These are phyloP conservation scores for Neurospora crassa DNA, from an alignment of 2,329 filamentous ascomycete species.

Conservation along the genomic window DNA sequence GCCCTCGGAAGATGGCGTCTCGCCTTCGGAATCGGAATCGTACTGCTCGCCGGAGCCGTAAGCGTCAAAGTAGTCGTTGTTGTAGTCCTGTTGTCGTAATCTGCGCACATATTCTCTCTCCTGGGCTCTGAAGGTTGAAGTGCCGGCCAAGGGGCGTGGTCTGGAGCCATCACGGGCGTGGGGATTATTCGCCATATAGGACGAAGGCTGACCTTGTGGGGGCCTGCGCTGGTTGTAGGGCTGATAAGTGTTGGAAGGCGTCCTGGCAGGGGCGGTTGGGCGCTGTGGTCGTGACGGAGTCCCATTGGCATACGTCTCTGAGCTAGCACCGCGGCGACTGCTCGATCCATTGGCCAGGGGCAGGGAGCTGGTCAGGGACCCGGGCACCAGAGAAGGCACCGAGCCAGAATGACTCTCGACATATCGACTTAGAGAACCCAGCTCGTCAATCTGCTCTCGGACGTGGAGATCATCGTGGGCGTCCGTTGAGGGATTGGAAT, in stretches of 20 bases:
- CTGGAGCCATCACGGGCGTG: conserved; percentile 41
- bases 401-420: conserved; percentile 32
- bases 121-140: conserved; percentile 57
- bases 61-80: conserved; percentile 64
- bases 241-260: conserved; percentile 72
- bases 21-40: conserved; percentile 82
- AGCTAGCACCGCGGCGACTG: conserved; percentile 27
- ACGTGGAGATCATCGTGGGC: conserved; percentile 35
- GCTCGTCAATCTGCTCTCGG: conserved; percentile 39
- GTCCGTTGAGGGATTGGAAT: conserved; percentile 37
- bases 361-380: background rate
- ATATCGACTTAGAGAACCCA: conserved; percentile 35
- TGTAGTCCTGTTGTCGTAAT: conserved; percentile 60
- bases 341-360: conserved; percentile 29
- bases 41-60: conserved; percentile 54
- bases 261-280: conserved; percentile 59
- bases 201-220: conserved; percentile 23
- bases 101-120: conserved; percentile 93
- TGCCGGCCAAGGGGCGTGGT: conserved; percentile 35
- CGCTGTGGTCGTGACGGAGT: conserved; percentile 45
- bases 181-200: conserved; percentile 30
- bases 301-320: conserved; percentile 23
- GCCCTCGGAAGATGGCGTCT: conserved; percentile 76
- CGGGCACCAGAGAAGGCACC: conserved; percentile 31
- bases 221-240: conserved; percentile 52